These are phyloP conservation scores for Fomes fomentarius DNA, from an alignment of 1,284 basidiomycete species.

Conservation along the genomic window DNA sequence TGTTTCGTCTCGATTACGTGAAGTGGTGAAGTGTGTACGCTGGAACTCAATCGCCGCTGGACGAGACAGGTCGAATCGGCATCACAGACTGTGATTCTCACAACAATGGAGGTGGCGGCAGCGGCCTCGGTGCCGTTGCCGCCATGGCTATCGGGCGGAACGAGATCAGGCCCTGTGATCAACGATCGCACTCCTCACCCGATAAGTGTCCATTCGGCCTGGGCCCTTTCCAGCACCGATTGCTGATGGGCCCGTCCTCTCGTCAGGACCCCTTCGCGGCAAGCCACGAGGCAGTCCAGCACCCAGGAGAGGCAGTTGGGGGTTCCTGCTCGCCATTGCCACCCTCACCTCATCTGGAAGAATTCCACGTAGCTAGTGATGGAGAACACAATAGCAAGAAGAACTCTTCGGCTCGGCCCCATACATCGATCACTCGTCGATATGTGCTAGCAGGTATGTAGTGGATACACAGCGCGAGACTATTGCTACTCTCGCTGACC, in stretches of 20 bases:
- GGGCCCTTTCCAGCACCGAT: too few relatives aligned
- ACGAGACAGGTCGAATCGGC: constrained; percentile 3
- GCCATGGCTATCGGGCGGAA: too few relatives aligned
- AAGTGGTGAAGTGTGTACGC: neutral
- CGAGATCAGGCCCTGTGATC: constrained; percentile 20
- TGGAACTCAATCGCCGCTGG: constrained; percentile 7
- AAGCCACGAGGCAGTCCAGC: neutral
- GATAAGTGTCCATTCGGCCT: constrained; percentile 11
- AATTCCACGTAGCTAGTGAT: too few relatives aligned
- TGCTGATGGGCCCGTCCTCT: too few relatives aligned
- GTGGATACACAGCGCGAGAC: too few relatives aligned
- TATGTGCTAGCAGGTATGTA: too few relatives aligned
- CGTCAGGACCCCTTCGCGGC: neutral
- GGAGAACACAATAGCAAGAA: too few relatives aligned
- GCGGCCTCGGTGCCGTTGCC: too few relatives aligned
- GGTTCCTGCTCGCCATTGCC: neutral
- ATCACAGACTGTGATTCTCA: constrained; percentile 4
- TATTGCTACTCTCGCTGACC: neutral
- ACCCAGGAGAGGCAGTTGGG: neutral
- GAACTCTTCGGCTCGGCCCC: neutral
- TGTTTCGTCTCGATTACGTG: constrained; percentile 6
- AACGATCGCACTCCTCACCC: constrained; percentile 7
- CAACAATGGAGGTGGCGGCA: constrained; percentile 5
- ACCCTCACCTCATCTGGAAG: too few relatives aligned
- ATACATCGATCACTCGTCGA: too few relatives aligned